Percentiles rank a stretch among this genome's conserved stretches.
These are phyloP conservation scores for Limonium bicolor DNA, from an alignment of 148 eudicot species.

Conservation along the genomic window DNA sequence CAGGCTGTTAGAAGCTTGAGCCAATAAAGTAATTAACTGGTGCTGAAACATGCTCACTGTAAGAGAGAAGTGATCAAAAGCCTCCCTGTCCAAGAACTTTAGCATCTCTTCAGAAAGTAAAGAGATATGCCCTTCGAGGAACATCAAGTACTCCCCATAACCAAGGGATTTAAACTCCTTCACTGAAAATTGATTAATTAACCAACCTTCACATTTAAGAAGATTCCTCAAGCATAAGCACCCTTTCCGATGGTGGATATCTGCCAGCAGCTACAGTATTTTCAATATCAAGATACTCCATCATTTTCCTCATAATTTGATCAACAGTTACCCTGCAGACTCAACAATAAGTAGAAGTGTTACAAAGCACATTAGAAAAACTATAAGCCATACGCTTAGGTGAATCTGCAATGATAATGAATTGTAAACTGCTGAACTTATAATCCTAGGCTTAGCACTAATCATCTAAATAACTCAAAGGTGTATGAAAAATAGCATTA, in stretches of 20 bases:
- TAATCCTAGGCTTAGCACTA: no score
- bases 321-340: slow-evolving; percentile 37
- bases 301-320: slow-evolving; percentile 38
- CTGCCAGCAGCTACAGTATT: slow-evolving; percentile 10
- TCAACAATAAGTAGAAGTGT: no score
- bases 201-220: slow-evolving; percentile 54
- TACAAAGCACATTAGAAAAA: no score
- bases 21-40: slow-evolving; percentile 44
- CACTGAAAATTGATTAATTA: slow-evolving; percentile 50
- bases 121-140: slow-evolving; percentile 36
- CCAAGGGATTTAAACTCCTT: slow-evolving; percentile 65
- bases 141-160: slow-evolving; percentile 51
- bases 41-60: slow-evolving; percentile 48
- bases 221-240: slow-evolving; percentile 34
- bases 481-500: not conserved
- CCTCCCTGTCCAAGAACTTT: slow-evolving; percentile 22
- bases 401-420: no score
- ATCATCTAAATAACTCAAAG: no score
- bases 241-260: slow-evolving; percentile 20
- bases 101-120: slow-evolving; percentile 32
- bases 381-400: no score
- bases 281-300: slow-evolving; percentile 33
- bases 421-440: no score
- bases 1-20: slow-evolving; percentile 58
- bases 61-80: slow-evolving; percentile 21